Evolutionary conservation across 139 green algal genomes (phyloP).

Genomic region (Pycnococcus provasolii): DNA sequence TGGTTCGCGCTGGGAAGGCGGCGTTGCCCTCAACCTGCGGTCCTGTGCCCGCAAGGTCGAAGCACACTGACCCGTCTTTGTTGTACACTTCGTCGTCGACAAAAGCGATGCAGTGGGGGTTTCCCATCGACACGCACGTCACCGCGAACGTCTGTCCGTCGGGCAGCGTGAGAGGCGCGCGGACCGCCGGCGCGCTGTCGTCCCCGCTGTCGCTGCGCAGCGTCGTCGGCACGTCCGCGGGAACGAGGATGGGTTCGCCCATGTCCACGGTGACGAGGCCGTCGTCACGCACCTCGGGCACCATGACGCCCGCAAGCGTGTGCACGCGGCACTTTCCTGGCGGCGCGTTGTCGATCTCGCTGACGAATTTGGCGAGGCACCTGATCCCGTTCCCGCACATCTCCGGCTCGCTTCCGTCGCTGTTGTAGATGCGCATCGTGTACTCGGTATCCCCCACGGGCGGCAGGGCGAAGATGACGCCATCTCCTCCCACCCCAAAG

Average conservation of each 20-base stretch:
- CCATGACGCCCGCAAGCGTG: slow-evolving; percentile 87
- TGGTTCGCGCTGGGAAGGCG: slow-evolving; percentile 83
- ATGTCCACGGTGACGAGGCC: slow-evolving; percentile 95
- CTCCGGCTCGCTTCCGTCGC: slow-evolving; percentile 90
- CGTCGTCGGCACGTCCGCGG: slow-evolving; percentile 5
- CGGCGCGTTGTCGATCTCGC: slow-evolving; percentile 15
- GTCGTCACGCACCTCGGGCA: slow-evolving; percentile 70
- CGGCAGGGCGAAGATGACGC: slow-evolving; percentile 47
- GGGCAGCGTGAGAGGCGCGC: slow-evolving; percentile 46
- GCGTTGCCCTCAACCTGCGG: slow-evolving; percentile 82
- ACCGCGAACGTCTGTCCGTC: slow-evolving; percentile 64
- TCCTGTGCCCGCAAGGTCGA: slow-evolving; percentile 60
- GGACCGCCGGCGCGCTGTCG: slow-evolving; percentile 51
- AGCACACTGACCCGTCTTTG: slow-evolving; percentile 48
- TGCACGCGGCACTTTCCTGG: slow-evolving; percentile 64
- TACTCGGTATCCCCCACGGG: slow-evolving; percentile 56
- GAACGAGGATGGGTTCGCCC: slow-evolving; percentile 75
- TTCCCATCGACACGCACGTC: slow-evolving; percentile 93
- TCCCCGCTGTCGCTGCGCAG: slow-evolving; percentile 19
- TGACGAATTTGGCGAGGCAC: slow-evolving; percentile 34
- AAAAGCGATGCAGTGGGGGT: slow-evolving; percentile 88
- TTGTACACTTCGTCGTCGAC: slow-evolving; percentile 9
- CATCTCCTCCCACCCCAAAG: slow-evolving; percentile 91
- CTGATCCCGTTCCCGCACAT: slow-evolving; percentile 99
- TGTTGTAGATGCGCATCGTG: slow-evolving; percentile 97